A percentile compares a stretch with the other conserved stretches of the same genome.
Conservation (phyloP, 495 filamentous ascomycete species). For the Penicillium diatomitis region DNA sequence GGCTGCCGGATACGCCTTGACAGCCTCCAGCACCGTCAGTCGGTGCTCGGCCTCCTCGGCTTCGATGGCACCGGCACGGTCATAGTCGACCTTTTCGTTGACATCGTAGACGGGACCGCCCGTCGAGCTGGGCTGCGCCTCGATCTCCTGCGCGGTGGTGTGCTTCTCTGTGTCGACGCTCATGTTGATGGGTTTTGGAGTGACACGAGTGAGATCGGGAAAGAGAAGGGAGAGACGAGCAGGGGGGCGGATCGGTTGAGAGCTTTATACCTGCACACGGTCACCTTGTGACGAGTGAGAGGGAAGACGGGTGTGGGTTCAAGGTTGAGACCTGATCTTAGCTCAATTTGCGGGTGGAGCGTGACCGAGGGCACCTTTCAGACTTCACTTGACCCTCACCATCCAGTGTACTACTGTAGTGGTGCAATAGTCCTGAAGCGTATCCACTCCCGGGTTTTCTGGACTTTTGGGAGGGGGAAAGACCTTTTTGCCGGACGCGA, state of each 20-base stretch:
- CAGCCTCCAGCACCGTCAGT: conserved; percentile 40
- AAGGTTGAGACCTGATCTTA: conserved; percentile 6
- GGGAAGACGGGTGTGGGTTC: too few relatives aligned
- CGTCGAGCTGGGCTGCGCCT: conserved; percentile 24
- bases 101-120: conserved; percentile 31
- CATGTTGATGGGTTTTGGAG: conserved; percentile 30
- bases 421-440: background rate
- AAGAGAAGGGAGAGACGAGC: conserved; percentile 17
- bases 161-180: conserved; percentile 28
- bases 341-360: conserved; percentile 18
- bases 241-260: conserved; percentile 15
- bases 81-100: conserved; percentile 35
- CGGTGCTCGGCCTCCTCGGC: conserved; percentile 37
- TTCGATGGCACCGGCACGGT: conserved; percentile 37
- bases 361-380: conserved; percentile 10
- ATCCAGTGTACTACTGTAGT: background rate
- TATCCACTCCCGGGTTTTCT: conserved; percentile 5
- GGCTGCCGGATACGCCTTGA: conserved; percentile 38
- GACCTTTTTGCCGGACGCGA: conserved; percentile 10
- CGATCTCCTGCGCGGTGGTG: conserved; percentile 27
- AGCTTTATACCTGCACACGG: conserved; percentile 22
- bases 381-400: conserved; percentile 12
- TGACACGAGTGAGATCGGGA: conserved; percentile 14
- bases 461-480: too few relatives aligned
- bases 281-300: conserved; percentile 9